A percentile compares a stretch with the other conserved stretches of the same genome.
Conservation (phyloP, 2,329 filamentous ascomycete genomes). For the Chaetomium sp. region DNA sequence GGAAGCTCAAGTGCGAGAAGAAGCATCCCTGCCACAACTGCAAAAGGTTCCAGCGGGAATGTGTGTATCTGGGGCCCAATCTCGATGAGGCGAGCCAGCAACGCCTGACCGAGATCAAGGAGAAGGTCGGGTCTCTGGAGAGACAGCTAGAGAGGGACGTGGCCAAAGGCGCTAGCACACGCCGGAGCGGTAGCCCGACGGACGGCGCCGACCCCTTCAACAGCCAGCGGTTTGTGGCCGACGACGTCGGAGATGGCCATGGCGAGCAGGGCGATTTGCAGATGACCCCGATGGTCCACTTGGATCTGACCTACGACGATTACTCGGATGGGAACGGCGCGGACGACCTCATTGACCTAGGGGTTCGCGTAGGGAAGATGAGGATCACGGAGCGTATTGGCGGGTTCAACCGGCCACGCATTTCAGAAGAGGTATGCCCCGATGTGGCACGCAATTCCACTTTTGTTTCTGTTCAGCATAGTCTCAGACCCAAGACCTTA, state of each 20-base stretch:
- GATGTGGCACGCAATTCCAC: no score
- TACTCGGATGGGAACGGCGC: constrained; percentile 40
- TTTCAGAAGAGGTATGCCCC: constrained; percentile 58
- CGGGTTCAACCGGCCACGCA: constrained; percentile 62
- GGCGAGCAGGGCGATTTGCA: constrained; percentile 46
- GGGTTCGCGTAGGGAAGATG: constrained; percentile 64
- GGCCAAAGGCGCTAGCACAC: constrained; percentile 37
- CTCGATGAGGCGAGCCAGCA: constrained; percentile 64
- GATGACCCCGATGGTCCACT: constrained; percentile 54
- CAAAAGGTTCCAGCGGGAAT: constrained; percentile 46
- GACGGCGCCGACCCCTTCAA: not conserved
- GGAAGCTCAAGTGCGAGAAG: constrained; percentile 76
- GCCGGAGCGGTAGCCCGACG: not conserved
- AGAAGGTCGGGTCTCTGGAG: constrained; percentile 68
- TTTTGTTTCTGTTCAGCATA: no score
- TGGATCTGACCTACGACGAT: constrained; percentile 64
- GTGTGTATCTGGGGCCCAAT: constrained; percentile 58
- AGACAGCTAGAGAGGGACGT: constrained; percentile 63
- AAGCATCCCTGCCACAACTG: constrained; percentile 64
- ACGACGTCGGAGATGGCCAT: constrained; percentile 38
- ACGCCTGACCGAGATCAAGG: constrained; percentile 69
- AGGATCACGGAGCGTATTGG: constrained; percentile 69
- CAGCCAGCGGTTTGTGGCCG: constrained; percentile 33
- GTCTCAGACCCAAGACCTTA: no score
- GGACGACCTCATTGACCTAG: constrained; percentile 64